phyloP scores from a whole-genome alignment of 1,139 yeast species.

The Nakaseomyces glabratus region DNA sequence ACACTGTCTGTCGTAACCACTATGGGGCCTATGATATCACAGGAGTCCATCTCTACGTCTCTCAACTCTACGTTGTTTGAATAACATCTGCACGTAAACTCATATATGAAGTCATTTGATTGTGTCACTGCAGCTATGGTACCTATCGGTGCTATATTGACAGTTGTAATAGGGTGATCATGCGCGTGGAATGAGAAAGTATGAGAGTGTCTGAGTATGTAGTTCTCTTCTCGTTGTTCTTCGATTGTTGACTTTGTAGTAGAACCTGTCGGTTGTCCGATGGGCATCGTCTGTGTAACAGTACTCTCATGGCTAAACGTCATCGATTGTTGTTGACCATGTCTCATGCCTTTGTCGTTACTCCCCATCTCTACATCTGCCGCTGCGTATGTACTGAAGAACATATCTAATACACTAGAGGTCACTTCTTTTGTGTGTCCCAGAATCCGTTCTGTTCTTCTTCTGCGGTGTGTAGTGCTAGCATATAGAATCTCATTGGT shows the following conservation, averaged over 20 bases:
- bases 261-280: no score
- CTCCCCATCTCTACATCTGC: not conserved
- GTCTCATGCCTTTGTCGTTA: not conserved
- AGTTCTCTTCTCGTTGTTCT: slow-evolving; percentile 9
- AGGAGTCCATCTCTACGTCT: slow-evolving; percentile 2
- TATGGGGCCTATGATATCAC: slow-evolving; percentile 31
- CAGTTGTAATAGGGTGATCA: slow-evolving; percentile 63
- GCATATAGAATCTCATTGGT: slow-evolving; percentile 1
- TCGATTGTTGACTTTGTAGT: no score
- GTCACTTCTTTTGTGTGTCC: no score
- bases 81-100: slow-evolving; percentile 35
- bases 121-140: slow-evolving; percentile 59
- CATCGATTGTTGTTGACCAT: not conserved
- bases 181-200: slow-evolving; percentile 74
- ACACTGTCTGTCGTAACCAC: slow-evolving; percentile 70
- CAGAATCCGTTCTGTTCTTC: no score
- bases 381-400: not conserved
- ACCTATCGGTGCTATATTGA: slow-evolving; percentile 66
- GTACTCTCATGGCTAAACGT: no score
- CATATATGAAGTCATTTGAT: slow-evolving; percentile 75
- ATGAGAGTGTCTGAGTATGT: slow-evolving; percentile 29
- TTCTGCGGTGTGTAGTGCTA: slow-evolving; percentile 3
- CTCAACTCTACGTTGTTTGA: not conserved
- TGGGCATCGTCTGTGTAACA: no score
- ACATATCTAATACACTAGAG: not conserved